These are phyloP conservation scores for Eucalyptus coolabah DNA, from an alignment of 345 rosid genomes.

Conservation along the genomic window DNA sequence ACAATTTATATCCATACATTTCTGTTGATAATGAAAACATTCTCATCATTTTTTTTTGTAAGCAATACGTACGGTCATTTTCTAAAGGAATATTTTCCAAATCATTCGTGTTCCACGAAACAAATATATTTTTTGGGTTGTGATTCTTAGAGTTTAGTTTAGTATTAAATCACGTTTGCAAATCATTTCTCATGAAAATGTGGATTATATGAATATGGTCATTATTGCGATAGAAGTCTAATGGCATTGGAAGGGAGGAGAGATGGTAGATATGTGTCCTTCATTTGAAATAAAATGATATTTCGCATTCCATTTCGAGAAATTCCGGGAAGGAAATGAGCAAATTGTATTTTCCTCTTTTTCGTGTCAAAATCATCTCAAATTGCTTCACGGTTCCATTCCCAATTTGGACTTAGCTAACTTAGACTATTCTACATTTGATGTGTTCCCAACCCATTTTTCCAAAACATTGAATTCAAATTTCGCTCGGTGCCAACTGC, in stretches of 20 bases:
- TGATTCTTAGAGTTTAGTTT: neutral
- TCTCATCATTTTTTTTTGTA: neutral
- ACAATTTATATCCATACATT: neutral
- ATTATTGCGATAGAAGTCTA: rapidly evolving
- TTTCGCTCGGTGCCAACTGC: rapidly evolving
- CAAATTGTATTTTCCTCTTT: neutral
- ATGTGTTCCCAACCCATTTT: neutral
- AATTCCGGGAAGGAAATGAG: rapidly evolving
- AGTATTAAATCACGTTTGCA: neutral
- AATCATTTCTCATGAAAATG: neutral
- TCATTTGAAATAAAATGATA: neutral
- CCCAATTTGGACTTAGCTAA: neutral
- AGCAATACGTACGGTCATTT: rapidly evolving
- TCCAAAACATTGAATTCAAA: neutral
- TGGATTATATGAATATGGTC: rapidly evolving
- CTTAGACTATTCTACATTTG: neutral
- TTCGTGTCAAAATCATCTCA: neutral
- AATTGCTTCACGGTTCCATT: neutral
- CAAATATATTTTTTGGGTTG: neutral
- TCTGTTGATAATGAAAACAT: rapidly evolving
- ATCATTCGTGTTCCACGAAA: neutral
- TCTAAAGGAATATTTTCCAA: neutral
- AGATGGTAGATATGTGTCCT: neutral
- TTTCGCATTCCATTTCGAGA: neutral
- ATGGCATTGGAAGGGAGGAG: neutral